Percentiles rank a stretch among this genome's conserved stretches.
phyloP scores from a whole-genome alignment of 768 basidiomycete species.

The Leccinum arenicola region DNA sequence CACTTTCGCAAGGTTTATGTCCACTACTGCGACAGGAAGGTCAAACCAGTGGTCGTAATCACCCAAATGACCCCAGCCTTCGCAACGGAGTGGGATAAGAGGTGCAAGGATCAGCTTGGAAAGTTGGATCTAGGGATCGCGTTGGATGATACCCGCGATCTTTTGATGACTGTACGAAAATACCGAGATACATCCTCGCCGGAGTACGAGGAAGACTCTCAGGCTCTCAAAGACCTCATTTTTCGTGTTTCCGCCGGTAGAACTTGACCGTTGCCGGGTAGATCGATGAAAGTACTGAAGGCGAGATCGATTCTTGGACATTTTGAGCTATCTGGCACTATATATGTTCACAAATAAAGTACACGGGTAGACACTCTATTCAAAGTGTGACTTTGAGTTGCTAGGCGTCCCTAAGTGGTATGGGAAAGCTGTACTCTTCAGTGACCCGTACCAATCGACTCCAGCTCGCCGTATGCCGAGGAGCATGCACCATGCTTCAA shows the following conservation, averaged over 20 bases:
- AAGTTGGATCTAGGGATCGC: slow-evolving; percentile 9
- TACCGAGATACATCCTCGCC: slow-evolving; percentile 12
- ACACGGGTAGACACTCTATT: neutral
- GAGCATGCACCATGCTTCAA: slow-evolving; percentile 1
- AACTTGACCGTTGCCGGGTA: neutral
- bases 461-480: neutral
- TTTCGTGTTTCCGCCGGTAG: slow-evolving; percentile 14
- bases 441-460: neutral
- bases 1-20: slow-evolving; percentile 27
- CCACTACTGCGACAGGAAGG: slow-evolving; percentile 24
- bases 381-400: neutral
- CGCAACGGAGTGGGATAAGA: slow-evolving; percentile 16
- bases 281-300: neutral
- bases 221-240: slow-evolving; percentile 16
- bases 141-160: neutral
- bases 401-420: neutral
- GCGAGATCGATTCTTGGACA: neutral
- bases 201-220: slow-evolving; percentile 21
- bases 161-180: slow-evolving; percentile 18
- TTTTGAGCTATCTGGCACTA: neutral
- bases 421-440: neutral
- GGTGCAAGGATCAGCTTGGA: slow-evolving; percentile 18
- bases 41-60: slow-evolving; percentile 25
- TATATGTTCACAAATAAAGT: neutral
- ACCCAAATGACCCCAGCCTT: slow-evolving; percentile 23